A percentile compares a stretch with the other conserved stretches of the same genome.
Evolutionary conservation across 2,329 filamentous ascomycete species (phyloP).

Genomic region (Hysterium pulicare): DNA sequence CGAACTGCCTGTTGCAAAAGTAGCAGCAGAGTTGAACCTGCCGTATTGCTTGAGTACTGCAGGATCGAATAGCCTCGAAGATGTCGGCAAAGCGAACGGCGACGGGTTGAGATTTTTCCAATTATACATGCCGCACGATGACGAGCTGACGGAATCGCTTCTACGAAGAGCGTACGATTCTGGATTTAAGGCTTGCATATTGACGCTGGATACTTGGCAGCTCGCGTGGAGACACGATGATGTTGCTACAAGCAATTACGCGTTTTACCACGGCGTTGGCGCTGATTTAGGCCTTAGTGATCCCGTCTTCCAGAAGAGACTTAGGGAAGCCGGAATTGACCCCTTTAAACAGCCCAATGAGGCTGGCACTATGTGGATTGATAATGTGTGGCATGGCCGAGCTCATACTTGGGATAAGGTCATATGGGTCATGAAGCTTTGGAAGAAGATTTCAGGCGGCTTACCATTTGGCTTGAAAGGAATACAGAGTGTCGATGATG

Average conservation of each 20-base stretch:
- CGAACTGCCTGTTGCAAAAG: slow-evolving; percentile 58
- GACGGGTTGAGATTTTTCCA: slow-evolving; percentile 56
- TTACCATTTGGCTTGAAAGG: slow-evolving; percentile 65
- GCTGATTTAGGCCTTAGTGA: slow-evolving; percentile 58
- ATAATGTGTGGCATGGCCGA: slow-evolving; percentile 62
- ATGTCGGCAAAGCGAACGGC: slow-evolving; percentile 56
- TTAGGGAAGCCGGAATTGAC: slow-evolving; percentile 54
- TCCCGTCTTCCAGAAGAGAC: slow-evolving; percentile 55
- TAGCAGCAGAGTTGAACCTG: slow-evolving; percentile 57
- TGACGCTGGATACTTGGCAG: slow-evolving; percentile 64
- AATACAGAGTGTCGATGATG: slow-evolving; percentile 65
- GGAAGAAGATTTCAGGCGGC: slow-evolving; percentile 53
- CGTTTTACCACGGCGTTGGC: slow-evolving; percentile 59
- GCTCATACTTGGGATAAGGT: slow-evolving; percentile 66
- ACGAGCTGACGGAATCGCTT: slow-evolving; percentile 56
- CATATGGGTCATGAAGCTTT: slow-evolving; percentile 59
- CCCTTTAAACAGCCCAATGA: slow-evolving; percentile 49
- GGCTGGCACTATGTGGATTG: slow-evolving; percentile 61
- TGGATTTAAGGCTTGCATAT: slow-evolving; percentile 57
- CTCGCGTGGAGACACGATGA: slow-evolving; percentile 61
- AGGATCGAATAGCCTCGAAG: slow-evolving; percentile 55
- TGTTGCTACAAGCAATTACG: too few relatives aligned
- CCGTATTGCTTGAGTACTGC: slow-evolving; percentile 61
- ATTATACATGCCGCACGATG: slow-evolving; percentile 62
- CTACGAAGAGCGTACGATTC: slow-evolving; percentile 53